A percentile compares a stretch with the other conserved stretches of the same genome.
Evolutionary conservation across 2,329 filamentous ascomycete species (phyloP).

Genomic region (Aspergillus sp.): DNA sequence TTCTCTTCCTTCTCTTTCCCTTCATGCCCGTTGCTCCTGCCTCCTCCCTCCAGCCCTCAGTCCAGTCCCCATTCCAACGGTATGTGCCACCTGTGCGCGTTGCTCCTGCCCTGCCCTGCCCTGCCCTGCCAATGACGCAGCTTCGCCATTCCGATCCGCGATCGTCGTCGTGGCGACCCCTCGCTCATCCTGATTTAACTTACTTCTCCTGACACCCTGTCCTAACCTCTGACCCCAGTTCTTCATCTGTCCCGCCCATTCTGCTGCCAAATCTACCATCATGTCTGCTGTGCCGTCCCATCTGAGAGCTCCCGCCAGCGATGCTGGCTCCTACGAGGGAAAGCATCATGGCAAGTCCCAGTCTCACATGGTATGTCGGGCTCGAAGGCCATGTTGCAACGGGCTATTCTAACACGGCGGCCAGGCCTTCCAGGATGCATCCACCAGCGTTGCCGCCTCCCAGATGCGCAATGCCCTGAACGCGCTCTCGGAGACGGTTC

Average conservation of each 20-base stretch:
- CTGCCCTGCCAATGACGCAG: slow-evolving; percentile 1
- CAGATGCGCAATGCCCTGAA: slow-evolving; percentile 99
- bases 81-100: background rate
- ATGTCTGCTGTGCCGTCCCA: slow-evolving; percentile 78
- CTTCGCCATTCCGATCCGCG: background rate
- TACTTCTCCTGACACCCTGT: background rate
- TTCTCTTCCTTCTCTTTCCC: slow-evolving; percentile 7
- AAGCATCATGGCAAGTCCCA: slow-evolving; percentile 48
- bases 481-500: slow-evolving; percentile 79
- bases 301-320: slow-evolving; percentile 55
- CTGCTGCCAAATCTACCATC: slow-evolving; percentile 15
- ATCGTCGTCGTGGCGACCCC: background rate
- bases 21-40: background rate
- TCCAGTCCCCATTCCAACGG: too few relatives aligned
- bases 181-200: background rate
- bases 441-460: slow-evolving; percentile 91
- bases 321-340: slow-evolving; percentile 26
- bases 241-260: too few relatives aligned
- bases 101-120: slow-evolving; percentile 4
- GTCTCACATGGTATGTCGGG: slow-evolving; percentile 49
- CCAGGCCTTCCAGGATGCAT: slow-evolving; percentile 98
- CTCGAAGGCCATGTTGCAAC: too few relatives aligned
- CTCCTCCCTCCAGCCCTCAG: too few relatives aligned
- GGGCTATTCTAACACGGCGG: slow-evolving; percentile 1
- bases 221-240: too few relatives aligned